phyloP scores from a whole-genome alignment of 441 rosid genomes.

The Raphanus hybrid region DNA sequence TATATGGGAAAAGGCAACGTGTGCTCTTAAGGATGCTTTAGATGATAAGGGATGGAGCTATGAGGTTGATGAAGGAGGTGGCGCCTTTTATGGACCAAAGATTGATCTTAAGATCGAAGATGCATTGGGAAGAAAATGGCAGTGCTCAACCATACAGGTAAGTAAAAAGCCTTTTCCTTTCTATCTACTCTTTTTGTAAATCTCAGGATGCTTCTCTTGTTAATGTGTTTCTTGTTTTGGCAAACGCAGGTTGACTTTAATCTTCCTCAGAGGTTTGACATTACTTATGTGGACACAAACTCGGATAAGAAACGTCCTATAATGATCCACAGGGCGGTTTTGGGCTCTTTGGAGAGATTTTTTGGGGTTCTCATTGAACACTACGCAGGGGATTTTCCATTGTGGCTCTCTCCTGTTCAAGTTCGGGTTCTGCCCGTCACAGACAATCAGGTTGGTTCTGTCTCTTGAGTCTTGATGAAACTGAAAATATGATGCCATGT shows the following conservation, averaged over 20 bases:
- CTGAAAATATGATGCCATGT: background rate
- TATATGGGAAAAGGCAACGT: slow-evolving; percentile 89
- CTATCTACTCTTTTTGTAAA: background rate
- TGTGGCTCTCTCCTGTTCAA: slow-evolving; percentile 94
- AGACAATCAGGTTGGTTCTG: slow-evolving; percentile 83
- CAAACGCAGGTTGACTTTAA: slow-evolving; percentile 83
- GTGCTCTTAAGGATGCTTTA: slow-evolving; percentile 82
- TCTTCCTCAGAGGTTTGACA: slow-evolving; percentile 84
- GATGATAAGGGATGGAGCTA: slow-evolving; percentile 92
- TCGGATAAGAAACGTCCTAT: slow-evolving; percentile 83
- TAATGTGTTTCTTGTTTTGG: slow-evolving; percentile 12
- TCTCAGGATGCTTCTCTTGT: background rate
- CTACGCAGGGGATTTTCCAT: slow-evolving; percentile 91
- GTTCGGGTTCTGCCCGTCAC: slow-evolving; percentile 89
- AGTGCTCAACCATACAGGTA: slow-evolving; percentile 96
- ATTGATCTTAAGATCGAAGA: slow-evolving; percentile 95
- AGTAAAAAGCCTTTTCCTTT: slow-evolving; percentile 11
- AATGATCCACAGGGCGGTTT: slow-evolving; percentile 97
- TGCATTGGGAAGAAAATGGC: slow-evolving; percentile 98
- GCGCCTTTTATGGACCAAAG: slow-evolving; percentile 97
- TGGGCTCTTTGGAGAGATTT: slow-evolving; percentile 89
- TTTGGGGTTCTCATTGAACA: slow-evolving; percentile 95
- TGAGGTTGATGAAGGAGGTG: slow-evolving; percentile 96
- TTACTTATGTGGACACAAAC: slow-evolving; percentile 81
- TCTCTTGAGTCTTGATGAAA: slow-evolving; percentile 2